Evolutionary conservation across 2,329 filamentous ascomycete genomes (phyloP).

Genomic region (Fusarium sp.): DNA sequence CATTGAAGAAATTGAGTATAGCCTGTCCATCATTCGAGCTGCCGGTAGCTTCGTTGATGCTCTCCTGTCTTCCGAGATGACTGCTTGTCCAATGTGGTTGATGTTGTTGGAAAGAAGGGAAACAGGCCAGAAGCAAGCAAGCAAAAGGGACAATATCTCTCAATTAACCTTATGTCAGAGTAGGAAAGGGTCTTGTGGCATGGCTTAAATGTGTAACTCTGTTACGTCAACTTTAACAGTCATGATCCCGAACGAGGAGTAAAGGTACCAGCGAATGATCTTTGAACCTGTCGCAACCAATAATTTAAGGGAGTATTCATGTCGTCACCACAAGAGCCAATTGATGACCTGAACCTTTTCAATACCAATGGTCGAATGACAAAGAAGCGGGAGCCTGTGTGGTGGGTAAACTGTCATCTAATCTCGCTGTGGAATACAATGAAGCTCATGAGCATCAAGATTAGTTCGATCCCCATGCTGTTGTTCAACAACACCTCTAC

Average conservation of each 20-base stretch:
- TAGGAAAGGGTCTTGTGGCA: background rate
- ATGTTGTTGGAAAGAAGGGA: background rate
- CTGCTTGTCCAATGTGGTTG: background rate
- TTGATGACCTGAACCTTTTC: fast-evolving
- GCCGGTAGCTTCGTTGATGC: background rate
- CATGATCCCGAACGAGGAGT: background rate
- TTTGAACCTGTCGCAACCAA: background rate
- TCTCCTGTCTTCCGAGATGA: background rate
- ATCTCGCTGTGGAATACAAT: too few relatives aligned
- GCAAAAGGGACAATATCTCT: fast-evolving
- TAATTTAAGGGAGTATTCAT: background rate
- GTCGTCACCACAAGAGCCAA: too few relatives aligned
- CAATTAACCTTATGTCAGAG: background rate
- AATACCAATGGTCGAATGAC: fast-evolving
- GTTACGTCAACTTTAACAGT: background rate
- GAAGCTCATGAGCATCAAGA: too few relatives aligned
- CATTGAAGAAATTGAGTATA: background rate
- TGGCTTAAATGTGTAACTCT: fast-evolving
- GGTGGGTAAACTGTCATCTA: fast-evolving
- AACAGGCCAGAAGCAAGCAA: background rate
- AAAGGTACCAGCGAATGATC: background rate
- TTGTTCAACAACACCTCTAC: background rate
- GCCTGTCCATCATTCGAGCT: background rate
- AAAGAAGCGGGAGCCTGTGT: fast-evolving
- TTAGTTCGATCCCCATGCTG: fast-evolving